These are phyloP conservation scores for Camellia japonica DNA, from an alignment of 148 eudicot species.

Conservation along the genomic window DNA sequence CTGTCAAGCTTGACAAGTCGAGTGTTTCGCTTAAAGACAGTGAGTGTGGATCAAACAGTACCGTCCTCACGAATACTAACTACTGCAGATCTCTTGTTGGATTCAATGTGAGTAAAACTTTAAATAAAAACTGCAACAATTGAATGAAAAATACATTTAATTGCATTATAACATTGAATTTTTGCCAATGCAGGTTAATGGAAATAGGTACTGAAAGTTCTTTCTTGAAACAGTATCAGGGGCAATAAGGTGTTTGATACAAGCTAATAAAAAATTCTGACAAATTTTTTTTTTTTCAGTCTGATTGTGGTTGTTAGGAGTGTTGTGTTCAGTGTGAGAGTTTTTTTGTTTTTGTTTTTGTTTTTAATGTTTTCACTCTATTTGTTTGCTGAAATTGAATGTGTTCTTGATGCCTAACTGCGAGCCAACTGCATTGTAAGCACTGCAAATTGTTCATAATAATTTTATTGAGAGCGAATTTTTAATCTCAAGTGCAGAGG, in stretches of 20 bases:
- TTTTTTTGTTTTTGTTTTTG: neutral
- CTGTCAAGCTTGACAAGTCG: slow-evolving; percentile 71
- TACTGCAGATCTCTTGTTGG: slow-evolving; percentile 81
- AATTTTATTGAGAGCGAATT: slow-evolving; percentile 6
- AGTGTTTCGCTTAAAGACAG: slow-evolving; percentile 68
- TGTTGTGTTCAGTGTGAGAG: too few relatives aligned
- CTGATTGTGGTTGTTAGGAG: neutral
- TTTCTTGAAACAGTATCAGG: neutral
- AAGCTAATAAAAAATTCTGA: neutral
- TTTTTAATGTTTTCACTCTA: neutral
- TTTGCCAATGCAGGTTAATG: slow-evolving; percentile 31
- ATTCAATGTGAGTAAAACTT: slow-evolving; percentile 49
- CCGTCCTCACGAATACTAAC: slow-evolving; percentile 54
- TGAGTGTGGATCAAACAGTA: slow-evolving; percentile 86
- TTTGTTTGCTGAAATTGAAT: slow-evolving; percentile 1
- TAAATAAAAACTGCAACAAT: neutral
- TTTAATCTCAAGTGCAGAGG: neutral
- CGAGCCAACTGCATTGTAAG: neutral
- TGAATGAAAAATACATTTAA: neutral
- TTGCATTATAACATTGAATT: neutral
- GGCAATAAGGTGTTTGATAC: neutral
- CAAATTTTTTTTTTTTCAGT: neutral
- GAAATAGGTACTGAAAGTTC: slow-evolving; percentile 26
- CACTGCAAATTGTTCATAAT: slow-evolving; percentile 16
- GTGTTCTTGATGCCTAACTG: neutral